phyloP scores from a whole-genome alignment of 2,329 filamentous ascomycete genomes.

The Calonectria pauciramosa region DNA sequence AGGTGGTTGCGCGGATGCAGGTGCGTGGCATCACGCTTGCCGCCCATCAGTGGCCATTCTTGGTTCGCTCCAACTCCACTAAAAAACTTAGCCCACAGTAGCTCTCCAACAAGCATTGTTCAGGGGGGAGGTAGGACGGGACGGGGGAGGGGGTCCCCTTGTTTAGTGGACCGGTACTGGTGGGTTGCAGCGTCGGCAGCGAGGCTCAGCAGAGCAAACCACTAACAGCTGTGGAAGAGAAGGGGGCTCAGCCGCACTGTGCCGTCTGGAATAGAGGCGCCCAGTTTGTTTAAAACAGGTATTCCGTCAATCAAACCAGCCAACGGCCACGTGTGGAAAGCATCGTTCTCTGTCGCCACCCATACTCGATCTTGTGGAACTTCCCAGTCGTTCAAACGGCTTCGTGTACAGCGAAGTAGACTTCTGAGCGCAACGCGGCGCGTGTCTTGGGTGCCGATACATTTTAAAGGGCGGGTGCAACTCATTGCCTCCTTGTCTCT shows the following conservation, averaged over 20 bases:
- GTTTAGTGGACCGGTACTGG: conserved; percentile 20
- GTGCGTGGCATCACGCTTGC: conserved; percentile 26
- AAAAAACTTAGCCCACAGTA: conserved; percentile 13
- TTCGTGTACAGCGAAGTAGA: neutral
- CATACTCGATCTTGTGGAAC: neutral
- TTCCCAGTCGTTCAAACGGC: neutral
- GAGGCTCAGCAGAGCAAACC: conserved; percentile 7
- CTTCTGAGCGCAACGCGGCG: neutral
- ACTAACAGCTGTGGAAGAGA: neutral
- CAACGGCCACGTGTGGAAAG: neutral
- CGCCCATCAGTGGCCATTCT: conserved; percentile 21
- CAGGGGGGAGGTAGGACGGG: conserved; percentile 20
- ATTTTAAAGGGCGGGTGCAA: neutral
- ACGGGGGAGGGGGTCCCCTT: conserved; percentile 12
- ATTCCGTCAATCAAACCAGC: neutral
- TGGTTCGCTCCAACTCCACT: conserved; percentile 14
- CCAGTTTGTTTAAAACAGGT: conserved; percentile 5
- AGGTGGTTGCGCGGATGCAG: conserved; percentile 19
- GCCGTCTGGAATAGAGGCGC: neutral
- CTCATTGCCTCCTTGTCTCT: conserved; percentile 1
- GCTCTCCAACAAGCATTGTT: conserved; percentile 3
- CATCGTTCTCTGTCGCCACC: neutral
- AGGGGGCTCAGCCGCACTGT: neutral
- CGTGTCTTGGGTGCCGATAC: neutral
- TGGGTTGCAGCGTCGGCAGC: neutral